Evolutionary conservation across 768 basidiomycete genomes (phyloP), one percentile per base, ranked within the genome.

Genomic region (Saitozyma sp.): DNA sequence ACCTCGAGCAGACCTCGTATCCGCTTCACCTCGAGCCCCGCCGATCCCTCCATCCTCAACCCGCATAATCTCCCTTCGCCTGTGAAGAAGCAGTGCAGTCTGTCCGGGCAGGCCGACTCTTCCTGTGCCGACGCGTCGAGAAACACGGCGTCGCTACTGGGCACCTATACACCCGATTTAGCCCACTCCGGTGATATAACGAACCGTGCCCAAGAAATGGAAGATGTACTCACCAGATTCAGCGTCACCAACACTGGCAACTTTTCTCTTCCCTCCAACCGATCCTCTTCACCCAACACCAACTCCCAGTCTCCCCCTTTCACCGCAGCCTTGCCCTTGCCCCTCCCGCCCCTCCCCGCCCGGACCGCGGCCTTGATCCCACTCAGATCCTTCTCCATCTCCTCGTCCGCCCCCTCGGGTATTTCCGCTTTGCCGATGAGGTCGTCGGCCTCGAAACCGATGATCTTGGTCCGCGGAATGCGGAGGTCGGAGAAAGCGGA

Each of bases 221-320:
- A 50, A 57, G 4, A 53, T 13, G 13, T 16, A 73, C 77, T 54
- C 50, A 79, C 78, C 49, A 78, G 54, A 60, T 78, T 72, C 8
- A 79, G 53, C 0, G 74, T 76, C 19, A 79, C 67, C 61, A 75
- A 49, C 3, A 76, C 75, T 3, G 78, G 78, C 37, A 79, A 52
- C 1, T 60, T 60, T 37, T 70, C 65, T 56, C 71, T 71, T 5
- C 57, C 63, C 17, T 61, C 50, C 63, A 74, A 55, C 43, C 42
- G 40, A 37, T 74, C 71, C 17, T 66, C 72, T 10, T 64, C 74
- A 16, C 57, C 69, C 56, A 68, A 40, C 59, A 73, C 77, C 63
- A 79, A 54, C 65, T 79, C 78, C 78, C 78, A 79, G 14, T 79
- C 78, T 2, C 65, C 72, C 8, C 70, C 73, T 45, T 64, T 65